Evolutionary conservation across 1,284 basidiomycete genomes (phyloP).

Genomic region (Coniferiporia sulphurascens): DNA sequence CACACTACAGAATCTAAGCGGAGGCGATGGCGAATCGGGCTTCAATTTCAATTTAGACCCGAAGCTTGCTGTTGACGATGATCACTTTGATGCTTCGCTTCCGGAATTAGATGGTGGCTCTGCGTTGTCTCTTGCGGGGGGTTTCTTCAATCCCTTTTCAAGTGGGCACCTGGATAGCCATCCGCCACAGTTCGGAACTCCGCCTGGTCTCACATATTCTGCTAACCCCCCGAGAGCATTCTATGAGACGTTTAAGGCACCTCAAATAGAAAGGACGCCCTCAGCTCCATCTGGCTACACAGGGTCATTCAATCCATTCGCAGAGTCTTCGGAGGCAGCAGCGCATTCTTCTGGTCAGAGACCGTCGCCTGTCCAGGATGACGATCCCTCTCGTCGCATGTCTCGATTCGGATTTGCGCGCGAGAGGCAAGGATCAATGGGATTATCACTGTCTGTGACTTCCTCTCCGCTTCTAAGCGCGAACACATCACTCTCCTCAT

Average conservation of each 20-base stretch:
- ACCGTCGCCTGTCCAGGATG: slow-evolving; percentile 45
- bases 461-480: slow-evolving; percentile 48
- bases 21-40: slow-evolving; percentile 48
- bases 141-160: slow-evolving; percentile 15
- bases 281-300: slow-evolving; percentile 50
- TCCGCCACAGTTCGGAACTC: slow-evolving; percentile 24
- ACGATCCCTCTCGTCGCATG: slow-evolving; percentile 59
- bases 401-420: slow-evolving; percentile 84
- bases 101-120: slow-evolving; percentile 49
- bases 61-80: slow-evolving; percentile 54
- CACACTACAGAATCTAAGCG: slow-evolving; percentile 64
- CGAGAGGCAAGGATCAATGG: slow-evolving; percentile 55
- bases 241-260: slow-evolving; percentile 42
- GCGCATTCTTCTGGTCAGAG: slow-evolving; percentile 20
- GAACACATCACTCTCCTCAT: slow-evolving; percentile 40
- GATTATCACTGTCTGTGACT: slow-evolving; percentile 50
- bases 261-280: slow-evolving; percentile 42
- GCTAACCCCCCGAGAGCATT: slow-evolving; percentile 43
- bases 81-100: slow-evolving; percentile 37
- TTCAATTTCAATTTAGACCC: slow-evolving; percentile 83
- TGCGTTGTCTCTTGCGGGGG: slow-evolving; percentile 17
- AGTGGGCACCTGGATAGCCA: background rate
- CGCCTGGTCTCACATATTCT: slow-evolving; percentile 49
- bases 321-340: slow-evolving; percentile 47
- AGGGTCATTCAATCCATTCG: slow-evolving; percentile 77